Percentiles rank a stretch among this genome's conserved stretches.
These are phyloP conservation scores for Rhodosporidiobolus odoratus DNA, from an alignment of 768 basidiomycete species.

Conservation along the genomic window DNA sequence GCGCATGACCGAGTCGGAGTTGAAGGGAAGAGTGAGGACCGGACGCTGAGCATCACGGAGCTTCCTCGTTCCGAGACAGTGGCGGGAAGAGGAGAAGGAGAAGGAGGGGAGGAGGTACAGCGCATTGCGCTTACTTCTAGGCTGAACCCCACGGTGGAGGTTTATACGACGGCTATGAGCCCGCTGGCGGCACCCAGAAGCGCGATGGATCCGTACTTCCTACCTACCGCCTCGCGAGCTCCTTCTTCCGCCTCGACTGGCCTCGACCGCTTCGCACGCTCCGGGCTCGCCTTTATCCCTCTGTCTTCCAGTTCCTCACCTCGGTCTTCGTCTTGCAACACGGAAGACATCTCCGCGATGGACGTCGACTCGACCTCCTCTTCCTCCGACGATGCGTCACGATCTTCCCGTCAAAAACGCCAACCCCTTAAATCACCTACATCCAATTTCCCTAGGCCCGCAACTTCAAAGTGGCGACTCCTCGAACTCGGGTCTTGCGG, in stretches of 20 bases:
- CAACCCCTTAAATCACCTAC: no score
- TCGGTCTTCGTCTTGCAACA: not conserved
- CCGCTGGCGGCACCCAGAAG: not conserved
- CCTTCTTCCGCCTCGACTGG: not conserved
- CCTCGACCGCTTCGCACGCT: not conserved
- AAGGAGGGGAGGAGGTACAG: slow-evolving; percentile 2
- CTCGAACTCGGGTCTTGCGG: no score
- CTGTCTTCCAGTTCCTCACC: not conserved
- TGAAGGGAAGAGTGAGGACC: slow-evolving; percentile 20
- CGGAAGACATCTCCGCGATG: not conserved
- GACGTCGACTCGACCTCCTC: not conserved
- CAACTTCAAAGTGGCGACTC: no score
- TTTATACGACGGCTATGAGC: not conserved
- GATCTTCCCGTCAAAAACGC: no score
- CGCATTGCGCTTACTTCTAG: slow-evolving; percentile 18
- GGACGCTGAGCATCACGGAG: slow-evolving; percentile 17
- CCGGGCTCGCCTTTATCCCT: not conserved
- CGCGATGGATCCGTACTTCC: slow-evolving; percentile 21
- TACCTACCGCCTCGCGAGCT: not conserved
- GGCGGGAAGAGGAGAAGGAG: no score
- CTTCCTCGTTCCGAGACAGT: not conserved
- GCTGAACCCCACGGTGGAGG: not conserved
- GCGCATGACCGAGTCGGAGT: slow-evolving; percentile 19
- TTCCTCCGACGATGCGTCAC: not conserved
- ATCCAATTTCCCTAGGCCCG: no score